These are phyloP conservation scores for Cylindrodendrum hubeiense DNA, from an alignment of 2,329 filamentous ascomycete species.

Conservation along the genomic window DNA sequence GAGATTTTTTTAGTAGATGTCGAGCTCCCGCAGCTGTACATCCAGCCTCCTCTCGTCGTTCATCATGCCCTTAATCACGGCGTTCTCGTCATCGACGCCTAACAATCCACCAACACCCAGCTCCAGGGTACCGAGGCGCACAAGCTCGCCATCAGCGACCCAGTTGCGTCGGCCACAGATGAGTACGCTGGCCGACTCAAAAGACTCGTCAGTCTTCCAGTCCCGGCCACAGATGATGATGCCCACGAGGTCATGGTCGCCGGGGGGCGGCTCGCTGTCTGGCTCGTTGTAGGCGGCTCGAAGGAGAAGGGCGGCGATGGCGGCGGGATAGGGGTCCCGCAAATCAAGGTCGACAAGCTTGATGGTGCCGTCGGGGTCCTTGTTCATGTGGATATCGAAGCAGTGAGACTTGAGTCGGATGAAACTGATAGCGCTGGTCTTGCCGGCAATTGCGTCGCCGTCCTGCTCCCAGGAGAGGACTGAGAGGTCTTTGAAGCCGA, in stretches of 20 bases:
- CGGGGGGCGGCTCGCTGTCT: slow-evolving; percentile 35
- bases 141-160: slow-evolving; percentile 43
- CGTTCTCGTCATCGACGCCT: slow-evolving; percentile 38
- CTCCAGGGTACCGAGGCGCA: slow-evolving; percentile 49
- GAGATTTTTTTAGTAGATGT: slow-evolving; percentile 48
- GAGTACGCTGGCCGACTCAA: slow-evolving; percentile 45
- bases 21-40: slow-evolving; percentile 48
- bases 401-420: slow-evolving; percentile 51
- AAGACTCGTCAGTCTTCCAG: slow-evolving; percentile 45
- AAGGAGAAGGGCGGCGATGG: slow-evolving; percentile 38
- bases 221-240: slow-evolving; percentile 48
- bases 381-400: slow-evolving; percentile 46
- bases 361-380: slow-evolving; percentile 27
- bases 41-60: slow-evolving; percentile 44
- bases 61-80: slow-evolving; percentile 45
- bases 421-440: slow-evolving; percentile 44
- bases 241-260: slow-evolving; percentile 43
- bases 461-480: slow-evolving; percentile 53
- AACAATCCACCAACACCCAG: slow-evolving; percentile 44
- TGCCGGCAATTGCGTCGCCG: slow-evolving; percentile 47
- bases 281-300: slow-evolving; percentile 32
- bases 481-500: slow-evolving; percentile 50
- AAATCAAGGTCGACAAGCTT: slow-evolving; percentile 40
- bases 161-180: slow-evolving; percentile 46
- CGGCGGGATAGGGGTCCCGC: slow-evolving; percentile 34